Conservation (phyloP, 805 yeast genomes). For the Kluyveromyces nonfermentans region DNA sequence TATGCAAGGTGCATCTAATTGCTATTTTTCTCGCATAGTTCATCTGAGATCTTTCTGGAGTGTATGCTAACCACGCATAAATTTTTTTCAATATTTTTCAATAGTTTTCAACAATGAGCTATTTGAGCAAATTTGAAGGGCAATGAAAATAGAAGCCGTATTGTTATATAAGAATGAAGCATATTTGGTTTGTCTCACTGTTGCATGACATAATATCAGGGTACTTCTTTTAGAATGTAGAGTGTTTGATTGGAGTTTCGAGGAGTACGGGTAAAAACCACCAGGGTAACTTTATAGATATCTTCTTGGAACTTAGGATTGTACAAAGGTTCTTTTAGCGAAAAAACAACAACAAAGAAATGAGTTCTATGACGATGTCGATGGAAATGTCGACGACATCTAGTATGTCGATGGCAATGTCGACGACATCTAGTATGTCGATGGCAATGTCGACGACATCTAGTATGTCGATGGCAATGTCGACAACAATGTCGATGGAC, state of each 20-base stretch:
- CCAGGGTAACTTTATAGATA: too few relatives aligned
- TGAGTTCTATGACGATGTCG: conserved; percentile 7
- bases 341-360: too few relatives aligned
- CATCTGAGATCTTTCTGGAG: too few relatives aligned
- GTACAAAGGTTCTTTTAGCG: too few relatives aligned
- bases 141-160: neutral
- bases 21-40: too few relatives aligned
- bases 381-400: conserved; percentile 3
- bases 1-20: too few relatives aligned
- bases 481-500: conserved; percentile 3
- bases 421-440: conserved; percentile 1
- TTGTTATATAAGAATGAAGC: neutral
- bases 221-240: too few relatives aligned
- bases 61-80: neutral
- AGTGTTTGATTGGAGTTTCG: too few relatives aligned
- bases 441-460: neutral
- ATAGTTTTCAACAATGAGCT: neutral
- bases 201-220: too few relatives aligned
- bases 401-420: conserved; percentile 4
- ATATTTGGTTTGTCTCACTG: too few relatives aligned
- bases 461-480: conserved; percentile 5
- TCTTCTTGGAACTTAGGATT: too few relatives aligned
- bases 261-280: too few relatives aligned
- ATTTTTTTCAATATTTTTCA: neutral
- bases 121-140: conserved; percentile 1